Evolutionary conservation across 75 land plant genomes (phyloP).

Genomic region (Picea glauca): DNA sequence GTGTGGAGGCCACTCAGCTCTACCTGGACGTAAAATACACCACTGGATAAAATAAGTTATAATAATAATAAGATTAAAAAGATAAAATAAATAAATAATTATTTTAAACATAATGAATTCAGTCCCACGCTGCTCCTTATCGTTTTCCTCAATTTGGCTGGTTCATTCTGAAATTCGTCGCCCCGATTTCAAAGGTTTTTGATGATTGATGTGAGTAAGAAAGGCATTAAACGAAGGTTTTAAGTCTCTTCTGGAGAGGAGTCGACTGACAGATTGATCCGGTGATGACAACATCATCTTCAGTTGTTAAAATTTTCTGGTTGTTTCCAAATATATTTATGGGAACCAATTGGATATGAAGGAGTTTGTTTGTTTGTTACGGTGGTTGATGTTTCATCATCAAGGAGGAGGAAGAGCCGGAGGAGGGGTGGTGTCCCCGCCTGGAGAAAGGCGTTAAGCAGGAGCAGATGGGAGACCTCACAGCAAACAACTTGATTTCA

Average conservation of each 20-base stretch:
- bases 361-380: neutral
- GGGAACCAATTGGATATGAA: no score
- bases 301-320: no score
- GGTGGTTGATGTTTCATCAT: conserved; percentile 3
- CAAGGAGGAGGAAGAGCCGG: neutral
- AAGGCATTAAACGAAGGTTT: neutral
- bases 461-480: no score
- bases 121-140: neutral
- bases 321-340: no score
- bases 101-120: no score
- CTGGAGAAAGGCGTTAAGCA: no score
- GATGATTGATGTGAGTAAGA: no score
- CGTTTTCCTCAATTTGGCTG: neutral
- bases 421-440: no score
- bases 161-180: neutral
- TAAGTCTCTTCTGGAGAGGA: neutral
- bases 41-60: neutral
- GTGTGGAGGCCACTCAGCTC: conserved; percentile 27
- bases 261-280: neutral
- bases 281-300: neutral
- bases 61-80: no score
- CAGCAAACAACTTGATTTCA: neutral
- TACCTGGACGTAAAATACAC: conserved; percentile 44
- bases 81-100: no score
- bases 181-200: no score